A percentile compares a stretch with the other conserved stretches of the same genome.
Conservation (phyloP, 1,139 yeast species). For the Kazachstania sp. region DNA sequence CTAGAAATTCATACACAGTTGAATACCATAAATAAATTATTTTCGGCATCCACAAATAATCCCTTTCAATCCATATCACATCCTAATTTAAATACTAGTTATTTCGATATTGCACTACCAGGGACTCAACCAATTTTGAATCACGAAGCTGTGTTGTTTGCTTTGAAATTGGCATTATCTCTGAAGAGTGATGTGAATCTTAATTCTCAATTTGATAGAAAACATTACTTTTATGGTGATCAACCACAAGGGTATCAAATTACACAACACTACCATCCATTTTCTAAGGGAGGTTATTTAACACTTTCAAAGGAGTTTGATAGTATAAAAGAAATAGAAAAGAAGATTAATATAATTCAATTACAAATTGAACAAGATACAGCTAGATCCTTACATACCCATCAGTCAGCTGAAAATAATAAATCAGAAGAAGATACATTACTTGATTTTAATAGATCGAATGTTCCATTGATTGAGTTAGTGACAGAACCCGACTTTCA, state of each 20-base stretch:
- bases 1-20: constrained; percentile 90
- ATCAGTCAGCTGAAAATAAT: constrained; percentile 25
- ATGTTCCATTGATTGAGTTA: constrained; percentile 80
- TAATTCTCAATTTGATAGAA: constrained; percentile 71
- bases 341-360: constrained; percentile 52
- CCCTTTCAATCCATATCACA: constrained; percentile 34
- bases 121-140: constrained; percentile 87
- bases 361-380: constrained; percentile 92
- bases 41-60: constrained; percentile 50
- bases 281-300: constrained; percentile 60
- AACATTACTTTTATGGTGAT: constrained; percentile 93
- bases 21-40: constrained; percentile 62
- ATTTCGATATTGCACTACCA: constrained; percentile 79
- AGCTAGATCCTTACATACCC: constrained; percentile 60
- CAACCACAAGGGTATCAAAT: constrained; percentile 95
- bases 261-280: constrained; percentile 80
- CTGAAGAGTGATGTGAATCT: constrained; percentile 52
- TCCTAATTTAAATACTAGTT: constrained; percentile 69
- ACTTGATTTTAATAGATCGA: constrained; percentile 77
- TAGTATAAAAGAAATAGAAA: constrained; percentile 38
- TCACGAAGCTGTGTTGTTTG: constrained; percentile 62
- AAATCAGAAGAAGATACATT: constrained; percentile 32
- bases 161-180: constrained; percentile 67
- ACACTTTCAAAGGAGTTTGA: constrained; percentile 45
- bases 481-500: constrained; percentile 87